A percentile compares a stretch with the other conserved stretches of the same genome.
phyloP scores from a whole-genome alignment of 116 monocot species.

The Trichopus zeylanicus region DNA sequence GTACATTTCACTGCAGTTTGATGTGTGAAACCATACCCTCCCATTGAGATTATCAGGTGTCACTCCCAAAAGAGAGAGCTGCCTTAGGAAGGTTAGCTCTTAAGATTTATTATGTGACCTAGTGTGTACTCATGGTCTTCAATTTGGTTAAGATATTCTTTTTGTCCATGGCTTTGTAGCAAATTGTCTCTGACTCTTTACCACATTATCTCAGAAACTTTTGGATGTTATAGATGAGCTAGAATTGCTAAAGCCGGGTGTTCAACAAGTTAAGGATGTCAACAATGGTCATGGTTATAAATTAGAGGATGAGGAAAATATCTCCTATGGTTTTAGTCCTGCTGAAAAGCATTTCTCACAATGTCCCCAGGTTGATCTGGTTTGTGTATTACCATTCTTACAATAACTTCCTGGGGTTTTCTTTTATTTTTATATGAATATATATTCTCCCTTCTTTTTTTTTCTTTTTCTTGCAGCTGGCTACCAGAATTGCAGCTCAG shows the following conservation, averaged over 20 bases:
- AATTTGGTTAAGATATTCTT: not conserved
- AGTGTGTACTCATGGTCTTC: not conserved
- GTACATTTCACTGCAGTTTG: slow-evolving; percentile 35
- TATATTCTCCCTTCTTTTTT: not conserved
- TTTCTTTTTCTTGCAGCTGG: slow-evolving; percentile 34
- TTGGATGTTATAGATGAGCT: slow-evolving; percentile 71
- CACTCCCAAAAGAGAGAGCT: slow-evolving; percentile 49
- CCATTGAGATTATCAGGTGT: slow-evolving; percentile 77
- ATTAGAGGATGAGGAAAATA: slow-evolving; percentile 21
- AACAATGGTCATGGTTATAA: slow-evolving; percentile 35
- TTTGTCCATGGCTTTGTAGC: not conserved
- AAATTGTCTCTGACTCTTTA: slow-evolving; percentile 4
- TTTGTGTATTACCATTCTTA: too few species aligned
- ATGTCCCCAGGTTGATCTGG: slow-evolving; percentile 41
- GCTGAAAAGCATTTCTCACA: slow-evolving; percentile 21
- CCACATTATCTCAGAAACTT: slow-evolving; percentile 56
- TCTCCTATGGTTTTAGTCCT: slow-evolving; percentile 15
- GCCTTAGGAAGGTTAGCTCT: slow-evolving; percentile 51
- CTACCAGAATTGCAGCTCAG: slow-evolving; percentile 17
- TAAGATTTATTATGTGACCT: not conserved
- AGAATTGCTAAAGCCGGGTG: slow-evolving; percentile 72
- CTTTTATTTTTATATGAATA: not conserved
- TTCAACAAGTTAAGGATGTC: slow-evolving; percentile 56
- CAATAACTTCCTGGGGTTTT: too few species aligned
- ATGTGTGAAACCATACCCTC: slow-evolving; percentile 89